These are phyloP conservation scores for Pouteria glomerata DNA, from an alignment of 148 eudicot genomes.

Conservation along the genomic window DNA sequence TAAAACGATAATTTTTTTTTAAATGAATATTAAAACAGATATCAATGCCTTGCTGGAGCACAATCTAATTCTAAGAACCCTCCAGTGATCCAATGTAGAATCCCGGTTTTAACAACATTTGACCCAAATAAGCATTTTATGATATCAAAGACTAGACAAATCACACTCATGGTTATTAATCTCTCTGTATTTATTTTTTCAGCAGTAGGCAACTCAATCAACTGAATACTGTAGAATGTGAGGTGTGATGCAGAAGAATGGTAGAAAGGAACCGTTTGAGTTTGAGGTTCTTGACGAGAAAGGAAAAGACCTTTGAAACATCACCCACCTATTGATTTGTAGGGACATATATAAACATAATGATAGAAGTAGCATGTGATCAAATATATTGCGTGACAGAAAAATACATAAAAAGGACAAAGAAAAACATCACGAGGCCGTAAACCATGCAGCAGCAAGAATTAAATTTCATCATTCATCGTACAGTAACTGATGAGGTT, in stretches of 20 bases:
- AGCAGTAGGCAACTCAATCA: not conserved
- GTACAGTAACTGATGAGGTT: no score
- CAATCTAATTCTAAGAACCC: not conserved
- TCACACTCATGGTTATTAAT: not conserved
- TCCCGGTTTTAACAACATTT: no score
- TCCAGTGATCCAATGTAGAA: no score
- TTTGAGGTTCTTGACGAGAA: not conserved
- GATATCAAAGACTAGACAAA: no score
- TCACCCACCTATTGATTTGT: not conserved
- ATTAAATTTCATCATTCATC: no score
- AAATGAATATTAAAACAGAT: not conserved
- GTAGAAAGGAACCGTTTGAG: not conserved
- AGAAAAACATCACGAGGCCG: no score
- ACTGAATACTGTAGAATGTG: not conserved
- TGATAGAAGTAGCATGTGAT: not conserved
- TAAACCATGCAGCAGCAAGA: no score
- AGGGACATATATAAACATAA: not conserved
- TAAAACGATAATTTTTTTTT: no score
- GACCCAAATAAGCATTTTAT: no score
- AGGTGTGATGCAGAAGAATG: not conserved
- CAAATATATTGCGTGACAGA: no score
- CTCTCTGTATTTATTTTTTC: not conserved
- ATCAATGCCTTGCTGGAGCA: not conserved
- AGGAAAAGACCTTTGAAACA: not conserved
- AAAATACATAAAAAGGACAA: no score